Evolutionary conservation across 164 flowering plant species (phyloP), one percentile per base, ranked within the genome.

Genomic region (Paratinospora sagittata): DNA sequence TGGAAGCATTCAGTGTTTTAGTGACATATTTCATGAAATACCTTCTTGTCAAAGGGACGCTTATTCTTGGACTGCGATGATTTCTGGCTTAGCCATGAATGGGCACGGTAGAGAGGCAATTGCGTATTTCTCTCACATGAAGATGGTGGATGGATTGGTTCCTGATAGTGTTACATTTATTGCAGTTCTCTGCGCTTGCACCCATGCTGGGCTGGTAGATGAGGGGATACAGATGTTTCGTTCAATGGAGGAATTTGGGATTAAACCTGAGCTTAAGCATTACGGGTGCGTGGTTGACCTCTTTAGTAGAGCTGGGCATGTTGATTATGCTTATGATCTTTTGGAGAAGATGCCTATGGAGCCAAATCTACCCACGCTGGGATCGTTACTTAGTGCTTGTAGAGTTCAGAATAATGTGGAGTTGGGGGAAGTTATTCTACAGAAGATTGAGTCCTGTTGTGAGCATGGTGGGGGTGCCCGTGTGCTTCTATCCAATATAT

Each of bases 41-140:
- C 66, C 62, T 11, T 26, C 13, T 47, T 19, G 6, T 30, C 34
- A 60, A 61, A 66, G 67, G 62, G 78, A 76, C 47, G 23, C 58
- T 16, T 76, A 62, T 63, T 76, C 78, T 67, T 76, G 78, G 78
- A 76, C 78, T 27, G 27, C 75, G 49, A 26, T 72, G 43, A 72
- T 76, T 43, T 33, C 78, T 11, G 78, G 72, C 33, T 68, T 69
- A 36, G 71, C 71, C 43, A 55, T 57, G 45, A 24, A 69, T 69
- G 71, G 71, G 57, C 34, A 41, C 62, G 65, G 78, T 27, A 24
- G 16, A 21, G 75, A 76, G 37, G 79, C 73, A 6, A 41, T 77
- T 10, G 24, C 27, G 2, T 43, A 26, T 13, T 73, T 77, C 47
- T 73, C 57, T 16, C 70, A 34, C 27, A 77, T 73, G 76, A 71